Evolutionary conservation across 2,329 filamentous ascomycete genomes (phyloP).

Genomic region (Epichloe coenophiala): DNA sequence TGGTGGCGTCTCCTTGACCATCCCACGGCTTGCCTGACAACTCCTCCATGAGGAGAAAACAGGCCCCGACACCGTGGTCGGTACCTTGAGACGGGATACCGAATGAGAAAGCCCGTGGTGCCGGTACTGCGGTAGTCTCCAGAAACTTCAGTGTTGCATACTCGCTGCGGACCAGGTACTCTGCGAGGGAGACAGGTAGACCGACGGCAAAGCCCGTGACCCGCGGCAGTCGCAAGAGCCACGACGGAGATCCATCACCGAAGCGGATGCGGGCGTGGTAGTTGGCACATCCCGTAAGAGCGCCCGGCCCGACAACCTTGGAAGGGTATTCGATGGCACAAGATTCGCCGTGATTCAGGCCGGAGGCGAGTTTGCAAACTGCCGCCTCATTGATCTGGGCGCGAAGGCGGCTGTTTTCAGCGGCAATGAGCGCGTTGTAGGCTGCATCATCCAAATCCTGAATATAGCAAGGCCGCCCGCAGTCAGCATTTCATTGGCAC

Average conservation of each 20-base stretch:
- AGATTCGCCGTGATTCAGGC: slow-evolving; percentile 5
- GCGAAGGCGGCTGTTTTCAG: slow-evolving; percentile 7
- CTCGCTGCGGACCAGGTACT: slow-evolving; percentile 15
- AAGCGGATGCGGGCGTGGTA: slow-evolving; percentile 17
- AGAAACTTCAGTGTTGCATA: slow-evolving; percentile 21
- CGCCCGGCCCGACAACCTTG: slow-evolving; percentile 3
- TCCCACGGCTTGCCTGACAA: slow-evolving; percentile 13
- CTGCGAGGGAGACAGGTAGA: slow-evolving; percentile 9
- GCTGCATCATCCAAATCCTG: neutral
- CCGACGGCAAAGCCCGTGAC: slow-evolving; percentile 6
- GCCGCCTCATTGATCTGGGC: slow-evolving; percentile 7
- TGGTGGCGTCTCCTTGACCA: slow-evolving; percentile 4
- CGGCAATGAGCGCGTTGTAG: slow-evolving; percentile 2
- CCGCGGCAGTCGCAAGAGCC: slow-evolving; percentile 15
- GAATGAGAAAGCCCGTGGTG: slow-evolving; percentile 13
- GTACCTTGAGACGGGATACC: slow-evolving; percentile 4
- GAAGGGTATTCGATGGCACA: slow-evolving; percentile 7
- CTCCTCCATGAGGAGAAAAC: slow-evolving; percentile 17
- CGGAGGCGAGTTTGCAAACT: slow-evolving; percentile 9
- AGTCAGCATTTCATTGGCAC: too few relatives aligned
- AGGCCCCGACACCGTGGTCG: slow-evolving; percentile 9
- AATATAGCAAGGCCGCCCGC: too few relatives aligned
- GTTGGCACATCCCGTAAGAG: slow-evolving; percentile 15
- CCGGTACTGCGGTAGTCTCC: slow-evolving; percentile 16
- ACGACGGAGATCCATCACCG: slow-evolving; percentile 12